Percentiles rank a stretch among this genome's conserved stretches.
Conservation (phyloP, 176 grass and related monocot species). For the Typha latifolia region DNA sequence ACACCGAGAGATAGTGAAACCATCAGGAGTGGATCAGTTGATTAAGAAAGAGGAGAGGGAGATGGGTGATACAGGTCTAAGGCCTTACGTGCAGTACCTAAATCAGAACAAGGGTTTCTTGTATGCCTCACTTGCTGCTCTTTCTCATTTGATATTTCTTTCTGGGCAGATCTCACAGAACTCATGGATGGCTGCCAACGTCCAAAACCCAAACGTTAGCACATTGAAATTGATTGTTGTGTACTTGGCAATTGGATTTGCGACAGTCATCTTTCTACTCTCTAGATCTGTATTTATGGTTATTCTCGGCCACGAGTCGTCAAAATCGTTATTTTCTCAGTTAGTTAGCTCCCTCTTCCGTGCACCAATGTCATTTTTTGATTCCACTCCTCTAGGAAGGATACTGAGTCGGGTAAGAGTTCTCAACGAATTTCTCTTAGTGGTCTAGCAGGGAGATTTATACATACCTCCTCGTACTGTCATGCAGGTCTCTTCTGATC, state of each 20-base stretch:
- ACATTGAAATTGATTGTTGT: constrained; percentile 63
- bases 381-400: constrained; percentile 88
- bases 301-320: constrained; percentile 58
- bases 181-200: constrained; percentile 88
- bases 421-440: constrained; percentile 4
- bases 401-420: constrained; percentile 78
- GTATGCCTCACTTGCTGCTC: constrained; percentile 32
- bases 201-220: constrained; percentile 59
- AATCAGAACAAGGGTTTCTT: constrained; percentile 70
- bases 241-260: constrained; percentile 63
- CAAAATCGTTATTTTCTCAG: constrained; percentile 84
- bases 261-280: constrained; percentile 53
- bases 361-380: constrained; percentile 87
- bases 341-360: constrained; percentile 63
- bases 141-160: constrained; percentile 53
- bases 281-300: constrained; percentile 44
- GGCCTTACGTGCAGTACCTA: constrained; percentile 72
- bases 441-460: no score
- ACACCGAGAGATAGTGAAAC: constrained; percentile 23
- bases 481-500: constrained; percentile 75
- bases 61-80: constrained; percentile 67
- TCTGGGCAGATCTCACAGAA: constrained; percentile 90
- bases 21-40: constrained; percentile 44
- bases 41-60: constrained; percentile 90
- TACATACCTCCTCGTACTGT: no score